Evolutionary conservation across 331 rosid genomes (phyloP).

Genomic region (Phaseolus coccineus): DNA sequence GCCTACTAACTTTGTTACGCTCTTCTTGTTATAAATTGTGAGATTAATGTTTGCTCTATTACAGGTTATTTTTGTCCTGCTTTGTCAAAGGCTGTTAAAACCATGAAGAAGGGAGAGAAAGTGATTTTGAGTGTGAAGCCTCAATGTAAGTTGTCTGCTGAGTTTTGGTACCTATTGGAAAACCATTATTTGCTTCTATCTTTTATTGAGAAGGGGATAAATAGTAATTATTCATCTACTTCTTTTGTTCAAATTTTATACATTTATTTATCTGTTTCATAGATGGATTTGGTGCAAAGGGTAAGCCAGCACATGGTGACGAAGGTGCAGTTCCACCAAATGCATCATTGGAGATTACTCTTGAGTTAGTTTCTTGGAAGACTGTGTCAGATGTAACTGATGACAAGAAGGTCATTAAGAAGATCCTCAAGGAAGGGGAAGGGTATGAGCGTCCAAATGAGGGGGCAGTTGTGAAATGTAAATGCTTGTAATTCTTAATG

Average conservation of each 20-base stretch:
- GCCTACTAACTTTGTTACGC: background rate
- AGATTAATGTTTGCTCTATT: background rate
- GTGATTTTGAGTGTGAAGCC: conserved; percentile 75
- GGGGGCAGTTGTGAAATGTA: conserved; percentile 74
- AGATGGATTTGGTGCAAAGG: conserved; percentile 94
- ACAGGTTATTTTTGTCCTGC: conserved; percentile 88
- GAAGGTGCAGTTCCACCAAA: conserved; percentile 82
- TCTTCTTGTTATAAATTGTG: background rate
- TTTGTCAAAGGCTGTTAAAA: conserved; percentile 78
- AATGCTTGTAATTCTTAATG: conserved; percentile 4
- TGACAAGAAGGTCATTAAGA: conserved; percentile 81
- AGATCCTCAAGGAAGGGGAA: conserved; percentile 83
- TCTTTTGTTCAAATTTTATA: background rate
- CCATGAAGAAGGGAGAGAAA: conserved; percentile 90
- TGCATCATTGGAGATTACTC: conserved; percentile 64
- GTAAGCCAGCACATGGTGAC: conserved; percentile 62
- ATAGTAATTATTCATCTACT: background rate
- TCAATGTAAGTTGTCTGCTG: conserved; percentile 64
- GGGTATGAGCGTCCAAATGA: conserved; percentile 88
- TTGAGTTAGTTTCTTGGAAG: conserved; percentile 87
- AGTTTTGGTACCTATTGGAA: background rate
- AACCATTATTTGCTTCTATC: background rate
- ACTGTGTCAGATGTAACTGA: conserved; percentile 81
- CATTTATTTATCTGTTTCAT: background rate
- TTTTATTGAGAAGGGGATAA: background rate